A percentile compares a stretch with the other conserved stretches of the same genome.
phyloP scores from a whole-genome alignment of 306 rosid genomes.

The Ormosia emarginata region DNA sequence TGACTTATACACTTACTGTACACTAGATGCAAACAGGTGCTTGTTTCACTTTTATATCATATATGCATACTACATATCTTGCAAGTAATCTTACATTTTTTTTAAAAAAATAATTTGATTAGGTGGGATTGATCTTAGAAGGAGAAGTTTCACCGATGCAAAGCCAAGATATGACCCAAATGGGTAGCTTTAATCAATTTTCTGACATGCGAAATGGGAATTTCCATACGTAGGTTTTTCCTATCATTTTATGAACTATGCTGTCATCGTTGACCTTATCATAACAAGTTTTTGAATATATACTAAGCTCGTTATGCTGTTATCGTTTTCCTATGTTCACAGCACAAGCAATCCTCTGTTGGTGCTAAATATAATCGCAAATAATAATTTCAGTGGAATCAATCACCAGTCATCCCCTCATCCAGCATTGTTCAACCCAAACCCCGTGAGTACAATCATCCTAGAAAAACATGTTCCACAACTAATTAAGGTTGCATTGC shows the following conservation, averaged over 20 bases:
- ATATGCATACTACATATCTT: too few relatives aligned
- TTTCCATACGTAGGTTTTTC: not conserved
- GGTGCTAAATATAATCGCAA: not conserved
- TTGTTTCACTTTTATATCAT: too few relatives aligned
- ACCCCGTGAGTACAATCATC: conserved; percentile 10
- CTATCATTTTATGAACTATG: not conserved
- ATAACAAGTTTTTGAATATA: not conserved
- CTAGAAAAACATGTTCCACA: not conserved
- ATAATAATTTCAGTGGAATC: not conserved
- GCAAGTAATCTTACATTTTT: not conserved
- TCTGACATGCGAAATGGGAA: not conserved
- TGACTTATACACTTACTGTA: not conserved
- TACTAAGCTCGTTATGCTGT: not conserved
- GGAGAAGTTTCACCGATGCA: not conserved
- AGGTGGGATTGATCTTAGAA: not conserved
- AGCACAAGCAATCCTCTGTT: not conserved
- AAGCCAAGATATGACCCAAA: not conserved
- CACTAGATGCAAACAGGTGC: too few relatives aligned
- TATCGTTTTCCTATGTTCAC: not conserved
- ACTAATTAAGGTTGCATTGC: not conserved
- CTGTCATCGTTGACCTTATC: not conserved
- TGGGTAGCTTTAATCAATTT: not conserved
- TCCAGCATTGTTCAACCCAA: not conserved
- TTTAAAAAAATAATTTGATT: not conserved
- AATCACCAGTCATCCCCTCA: not conserved